Percentiles rank a stretch among this genome's conserved stretches.
Conservation (phyloP, 2,329 filamentous ascomycete genomes). For the Peltaster fructicola region DNA sequence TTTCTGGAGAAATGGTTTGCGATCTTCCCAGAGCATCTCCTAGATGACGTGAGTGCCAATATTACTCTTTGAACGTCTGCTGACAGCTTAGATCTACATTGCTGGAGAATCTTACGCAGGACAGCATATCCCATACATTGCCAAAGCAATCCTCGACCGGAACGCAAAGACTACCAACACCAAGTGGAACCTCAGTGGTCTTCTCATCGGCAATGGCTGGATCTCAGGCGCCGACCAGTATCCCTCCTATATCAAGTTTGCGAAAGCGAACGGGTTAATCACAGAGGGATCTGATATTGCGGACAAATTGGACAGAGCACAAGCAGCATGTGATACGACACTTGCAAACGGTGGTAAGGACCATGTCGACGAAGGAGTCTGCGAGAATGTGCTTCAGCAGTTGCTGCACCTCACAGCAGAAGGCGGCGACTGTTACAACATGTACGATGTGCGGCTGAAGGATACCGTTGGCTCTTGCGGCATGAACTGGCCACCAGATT, state of each 20-base stretch:
- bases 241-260: slow-evolving; percentile 64
- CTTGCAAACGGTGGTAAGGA: slow-evolving; percentile 37
- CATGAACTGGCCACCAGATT: slow-evolving; percentile 94
- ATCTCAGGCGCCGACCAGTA: slow-evolving; percentile 85
- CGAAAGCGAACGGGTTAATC: slow-evolving; percentile 59
- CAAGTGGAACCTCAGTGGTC: slow-evolving; percentile 62
- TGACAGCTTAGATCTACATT: slow-evolving; percentile 55
- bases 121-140: slow-evolving; percentile 93
- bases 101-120: slow-evolving; percentile 94
- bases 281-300: slow-evolving; percentile 46
- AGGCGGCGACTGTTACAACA: slow-evolving; percentile 58
- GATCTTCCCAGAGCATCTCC: slow-evolving; percentile 78
- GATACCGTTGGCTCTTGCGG: slow-evolving; percentile 74
- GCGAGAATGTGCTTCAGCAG: slow-evolving; percentile 59
- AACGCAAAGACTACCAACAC: slow-evolving; percentile 42
- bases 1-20: slow-evolving; percentile 87
- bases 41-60: slow-evolving; percentile 59
- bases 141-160: slow-evolving; percentile 72
- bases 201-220: slow-evolving; percentile 96
- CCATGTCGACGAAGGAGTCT: slow-evolving; percentile 49
- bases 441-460: slow-evolving; percentile 85
- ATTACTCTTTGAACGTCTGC: background rate
- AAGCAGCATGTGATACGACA: slow-evolving; percentile 14
- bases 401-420: slow-evolving; percentile 44
- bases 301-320: slow-evolving; percentile 34